phyloP scores from a whole-genome alignment of 306 rosid genomes.

The Lathyrus aphaca region DNA sequence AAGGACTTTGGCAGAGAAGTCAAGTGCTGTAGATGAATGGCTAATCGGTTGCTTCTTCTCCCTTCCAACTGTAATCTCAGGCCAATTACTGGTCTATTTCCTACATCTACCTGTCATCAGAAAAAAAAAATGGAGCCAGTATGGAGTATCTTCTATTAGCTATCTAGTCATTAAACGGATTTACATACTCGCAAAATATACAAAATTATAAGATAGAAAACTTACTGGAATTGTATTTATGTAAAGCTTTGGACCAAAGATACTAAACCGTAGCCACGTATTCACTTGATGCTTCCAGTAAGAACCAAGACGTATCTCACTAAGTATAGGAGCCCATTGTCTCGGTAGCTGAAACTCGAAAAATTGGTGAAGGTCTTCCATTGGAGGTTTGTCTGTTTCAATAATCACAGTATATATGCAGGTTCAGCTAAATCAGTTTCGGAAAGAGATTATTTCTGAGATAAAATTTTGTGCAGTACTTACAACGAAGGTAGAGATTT shows the following conservation, averaged over 20 bases:
- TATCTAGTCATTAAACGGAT: no score
- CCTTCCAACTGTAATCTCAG: constrained; percentile 83
- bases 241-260: constrained; percentile 82
- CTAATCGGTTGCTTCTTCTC: constrained; percentile 76
- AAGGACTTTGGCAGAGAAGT: constrained; percentile 69
- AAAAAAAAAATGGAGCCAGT: background rate
- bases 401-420: constrained; percentile 11
- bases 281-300: constrained; percentile 66
- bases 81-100: constrained; percentile 88
- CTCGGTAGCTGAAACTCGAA: constrained; percentile 90
- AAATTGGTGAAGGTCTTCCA: constrained; percentile 82
- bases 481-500: constrained; percentile 81
- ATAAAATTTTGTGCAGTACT: constrained; percentile 20
- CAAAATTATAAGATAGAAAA: constrained; percentile 17
- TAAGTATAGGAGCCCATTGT: constrained; percentile 86
- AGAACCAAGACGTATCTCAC: constrained; percentile 82
- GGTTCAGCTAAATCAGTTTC: constrained; percentile 29
- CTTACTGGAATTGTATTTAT: constrained; percentile 75
- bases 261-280: constrained; percentile 71
- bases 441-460: constrained; percentile 9
- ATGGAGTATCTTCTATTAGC: no score
- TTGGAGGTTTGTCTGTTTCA: constrained; percentile 82
- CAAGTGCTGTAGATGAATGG: constrained; percentile 83
- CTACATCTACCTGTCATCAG: constrained; percentile 89
- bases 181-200: background rate